phyloP scores from a whole-genome alignment of 2,329 filamentous ascomycete species.

The Arthrobotrys musiformis region DNA sequence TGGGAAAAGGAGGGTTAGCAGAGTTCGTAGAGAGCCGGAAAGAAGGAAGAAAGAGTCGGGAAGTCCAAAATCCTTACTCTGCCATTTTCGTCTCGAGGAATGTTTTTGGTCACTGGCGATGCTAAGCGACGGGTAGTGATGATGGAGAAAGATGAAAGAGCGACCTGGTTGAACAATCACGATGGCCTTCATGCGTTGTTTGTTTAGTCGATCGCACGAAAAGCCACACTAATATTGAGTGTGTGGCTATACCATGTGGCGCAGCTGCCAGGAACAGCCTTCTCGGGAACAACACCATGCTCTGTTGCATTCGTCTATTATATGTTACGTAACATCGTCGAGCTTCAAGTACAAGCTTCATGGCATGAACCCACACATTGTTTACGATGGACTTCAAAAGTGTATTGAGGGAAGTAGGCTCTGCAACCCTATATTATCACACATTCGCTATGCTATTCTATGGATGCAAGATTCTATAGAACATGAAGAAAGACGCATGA shows the following conservation, averaged over 20 bases:
- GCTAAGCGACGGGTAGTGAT: slow-evolving; percentile 2
- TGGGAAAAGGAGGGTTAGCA: slow-evolving; percentile 11
- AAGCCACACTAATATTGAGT: background rate
- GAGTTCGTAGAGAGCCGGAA: background rate
- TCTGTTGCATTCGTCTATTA: background rate
- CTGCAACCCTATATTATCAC: background rate
- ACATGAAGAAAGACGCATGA: background rate
- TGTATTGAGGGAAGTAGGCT: background rate
- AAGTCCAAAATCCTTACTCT: slow-evolving; percentile 9
- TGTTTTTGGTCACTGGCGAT: slow-evolving; percentile 1
- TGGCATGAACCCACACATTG: too few relatives aligned
- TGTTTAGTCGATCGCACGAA: background rate
- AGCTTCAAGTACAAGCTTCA: too few relatives aligned
- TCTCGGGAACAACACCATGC: background rate
- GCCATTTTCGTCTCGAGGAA: slow-evolving; percentile 18
- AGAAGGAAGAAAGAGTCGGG: background rate
- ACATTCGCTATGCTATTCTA: slow-evolving; percentile 11
- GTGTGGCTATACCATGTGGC: slow-evolving; percentile 14
- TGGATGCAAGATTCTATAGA: slow-evolving; percentile 8
- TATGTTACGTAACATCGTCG: too few relatives aligned
- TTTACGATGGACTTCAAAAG: background rate
- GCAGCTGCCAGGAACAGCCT: background rate
- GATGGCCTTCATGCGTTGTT: slow-evolving; percentile 32
- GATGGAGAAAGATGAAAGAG: slow-evolving; percentile 22
- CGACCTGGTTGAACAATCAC: slow-evolving; percentile 2